Evolutionary conservation across 1,284 basidiomycete species (phyloP).

Genomic region (Sporisorium exsertum): DNA sequence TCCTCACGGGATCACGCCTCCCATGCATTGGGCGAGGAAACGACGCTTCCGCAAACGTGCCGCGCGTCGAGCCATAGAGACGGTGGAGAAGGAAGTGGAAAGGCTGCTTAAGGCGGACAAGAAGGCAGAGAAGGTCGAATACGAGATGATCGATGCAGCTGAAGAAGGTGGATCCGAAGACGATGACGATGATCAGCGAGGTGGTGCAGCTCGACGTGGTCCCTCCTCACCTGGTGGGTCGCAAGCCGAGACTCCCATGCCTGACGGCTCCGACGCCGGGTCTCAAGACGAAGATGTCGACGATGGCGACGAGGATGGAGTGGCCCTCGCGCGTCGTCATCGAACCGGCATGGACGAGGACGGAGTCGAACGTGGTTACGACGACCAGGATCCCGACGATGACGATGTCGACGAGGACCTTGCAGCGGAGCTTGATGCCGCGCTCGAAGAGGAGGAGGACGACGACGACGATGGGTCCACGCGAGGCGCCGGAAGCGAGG

Average conservation of each 20-base stretch:
- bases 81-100: conserved; percentile 96
- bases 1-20: conserved; percentile 95
- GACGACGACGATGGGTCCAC: conserved; percentile 74
- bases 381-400: conserved; percentile 73
- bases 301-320: conserved; percentile 27
- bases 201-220: conserved; percentile 47
- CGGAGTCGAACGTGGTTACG: conserved; percentile 39
- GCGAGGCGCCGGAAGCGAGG: conserved; percentile 65
- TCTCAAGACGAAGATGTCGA: conserved; percentile 47
- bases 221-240: conserved; percentile 47
- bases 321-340: conserved; percentile 14
- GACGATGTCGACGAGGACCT: conserved; percentile 74
- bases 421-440: conserved; percentile 72
- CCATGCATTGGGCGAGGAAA: conserved; percentile 89
- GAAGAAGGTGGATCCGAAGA: conserved; percentile 62
- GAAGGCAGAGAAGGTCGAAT: conserved; percentile 78
- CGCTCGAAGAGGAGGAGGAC: conserved; percentile 69
- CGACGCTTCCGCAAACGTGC: conserved; percentile 91
- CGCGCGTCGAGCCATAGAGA: conserved; percentile 91
- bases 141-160: conserved; percentile 61
- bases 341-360: conserved; percentile 71
- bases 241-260: conserved; percentile 41
- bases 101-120: conserved; percentile 87
- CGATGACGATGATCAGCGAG: conserved; percentile 46
- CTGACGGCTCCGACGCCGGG: conserved; percentile 30